Conservation (phyloP, 345 rosid genomes). For the Linum tenue region DNA sequence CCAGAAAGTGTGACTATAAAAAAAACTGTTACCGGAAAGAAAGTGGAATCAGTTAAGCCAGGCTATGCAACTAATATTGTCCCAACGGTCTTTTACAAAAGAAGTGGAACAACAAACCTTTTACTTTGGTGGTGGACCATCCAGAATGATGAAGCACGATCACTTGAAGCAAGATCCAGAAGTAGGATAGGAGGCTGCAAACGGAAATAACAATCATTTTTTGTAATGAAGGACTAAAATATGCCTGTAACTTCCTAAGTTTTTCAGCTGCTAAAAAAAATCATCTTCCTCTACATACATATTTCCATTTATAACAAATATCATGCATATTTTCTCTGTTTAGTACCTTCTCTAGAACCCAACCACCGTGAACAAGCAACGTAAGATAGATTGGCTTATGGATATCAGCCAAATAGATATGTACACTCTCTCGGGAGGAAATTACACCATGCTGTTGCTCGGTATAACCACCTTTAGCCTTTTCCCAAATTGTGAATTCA, state of each 20-base stretch:
- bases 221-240: no score
- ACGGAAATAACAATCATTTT: conserved; percentile 9
- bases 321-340: not conserved
- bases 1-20: no score
- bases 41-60: not conserved
- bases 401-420: conserved; percentile 63
- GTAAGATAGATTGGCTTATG: conserved; percentile 70
- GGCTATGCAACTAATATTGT: not conserved
- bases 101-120: conserved; percentile 44
- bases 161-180: conserved; percentile 66
- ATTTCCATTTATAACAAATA: conserved; percentile 5
- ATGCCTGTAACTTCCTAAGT: not conserved
- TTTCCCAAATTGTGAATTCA: conserved; percentile 86
- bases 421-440: conserved; percentile 49
- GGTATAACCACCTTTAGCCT: conserved; percentile 48
- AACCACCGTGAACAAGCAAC: conserved; percentile 70
- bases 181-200: conserved; percentile 74
- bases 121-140: conserved; percentile 84
- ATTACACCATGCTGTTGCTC: conserved; percentile 60
- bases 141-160: conserved; percentile 79
- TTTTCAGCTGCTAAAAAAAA: not conserved
- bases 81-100: not conserved
- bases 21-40: not conserved
- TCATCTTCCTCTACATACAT: not conserved
- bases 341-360: conserved; percentile 85